Conservation (phyloP, 192 early-diverging fungal species). For the Chytriomyces sp. region DNA sequence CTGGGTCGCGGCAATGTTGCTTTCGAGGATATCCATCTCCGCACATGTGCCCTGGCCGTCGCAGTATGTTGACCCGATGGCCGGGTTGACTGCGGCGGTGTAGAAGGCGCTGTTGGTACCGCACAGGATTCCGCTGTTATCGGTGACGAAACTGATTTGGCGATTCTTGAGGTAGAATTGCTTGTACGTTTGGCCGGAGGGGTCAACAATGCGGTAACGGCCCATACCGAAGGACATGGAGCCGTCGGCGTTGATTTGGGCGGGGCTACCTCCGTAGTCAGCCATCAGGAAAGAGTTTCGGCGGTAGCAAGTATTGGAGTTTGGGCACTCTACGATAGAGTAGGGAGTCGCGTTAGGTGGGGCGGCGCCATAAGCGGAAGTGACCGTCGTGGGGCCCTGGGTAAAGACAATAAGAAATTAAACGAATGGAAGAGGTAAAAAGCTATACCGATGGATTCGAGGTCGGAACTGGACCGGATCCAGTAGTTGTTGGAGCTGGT, state of each 20-base stretch:
- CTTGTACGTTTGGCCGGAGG: background rate
- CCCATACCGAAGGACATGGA: background rate
- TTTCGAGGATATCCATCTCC: conserved; percentile 39
- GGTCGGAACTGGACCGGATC: background rate
- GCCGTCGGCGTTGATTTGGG: background rate
- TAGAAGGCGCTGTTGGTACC: conserved; percentile 47
- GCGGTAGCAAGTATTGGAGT: background rate
- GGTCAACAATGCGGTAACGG: background rate
- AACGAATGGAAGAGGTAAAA: background rate
- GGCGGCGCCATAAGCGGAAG: background rate
- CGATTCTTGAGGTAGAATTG: conserved; percentile 23
- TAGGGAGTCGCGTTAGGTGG: background rate
- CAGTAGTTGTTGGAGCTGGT: background rate
- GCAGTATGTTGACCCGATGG: conserved; percentile 1
- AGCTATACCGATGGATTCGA: background rate
- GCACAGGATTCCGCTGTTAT: conserved; percentile 36
- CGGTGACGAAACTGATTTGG: conserved; percentile 31
- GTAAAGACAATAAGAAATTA: background rate
- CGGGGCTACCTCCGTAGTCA: background rate
- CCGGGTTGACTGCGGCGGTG: conserved; percentile 14
- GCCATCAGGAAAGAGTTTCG: background rate
- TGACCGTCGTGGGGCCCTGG: background rate
- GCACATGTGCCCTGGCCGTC: conserved; percentile 38
- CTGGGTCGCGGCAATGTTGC: conserved; percentile 28
- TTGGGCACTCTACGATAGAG: background rate